A percentile compares a stretch with the other conserved stretches of the same genome.
phyloP scores from a whole-genome alignment of 306 rosid genomes.

The Cucurbita moschata region DNA sequence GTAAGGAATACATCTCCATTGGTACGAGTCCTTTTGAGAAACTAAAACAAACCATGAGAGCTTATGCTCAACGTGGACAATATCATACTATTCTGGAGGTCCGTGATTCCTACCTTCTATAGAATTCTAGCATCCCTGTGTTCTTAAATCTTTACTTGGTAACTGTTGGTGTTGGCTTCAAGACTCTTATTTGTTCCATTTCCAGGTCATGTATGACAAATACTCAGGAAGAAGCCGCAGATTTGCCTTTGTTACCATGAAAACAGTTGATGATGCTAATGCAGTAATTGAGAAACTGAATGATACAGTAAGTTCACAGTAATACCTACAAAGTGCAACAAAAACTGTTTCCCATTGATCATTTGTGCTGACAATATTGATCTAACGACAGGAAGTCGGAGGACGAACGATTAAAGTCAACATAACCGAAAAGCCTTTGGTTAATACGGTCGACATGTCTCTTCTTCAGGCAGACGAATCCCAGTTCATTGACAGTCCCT shows the following conservation, averaged over 20 bases:
- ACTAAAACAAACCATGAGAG: too few species aligned
- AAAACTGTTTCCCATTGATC: neutral
- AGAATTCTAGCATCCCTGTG: neutral
- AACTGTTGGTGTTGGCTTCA: neutral
- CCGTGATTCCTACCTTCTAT: neutral
- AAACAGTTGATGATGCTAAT: slow-evolving; percentile 76
- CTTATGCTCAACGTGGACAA: too few species aligned
- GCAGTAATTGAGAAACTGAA: slow-evolving; percentile 65
- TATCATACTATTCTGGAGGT: too few species aligned
- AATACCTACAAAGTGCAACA: neutral
- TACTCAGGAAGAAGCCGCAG: slow-evolving; percentile 89
- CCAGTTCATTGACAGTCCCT: slow-evolving; percentile 62
- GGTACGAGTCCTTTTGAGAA: too few species aligned
- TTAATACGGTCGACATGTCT: slow-evolving; percentile 21
- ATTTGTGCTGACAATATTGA: neutral
- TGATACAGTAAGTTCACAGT: slow-evolving; percentile 50
- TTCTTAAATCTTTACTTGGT: neutral
- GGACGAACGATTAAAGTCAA: slow-evolving; percentile 78
- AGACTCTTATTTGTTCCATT: slow-evolving; percentile 5
- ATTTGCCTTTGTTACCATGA: slow-evolving; percentile 71
- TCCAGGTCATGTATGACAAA: slow-evolving; percentile 84
- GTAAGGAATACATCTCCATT: too few species aligned
- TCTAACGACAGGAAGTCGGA: slow-evolving; percentile 50
- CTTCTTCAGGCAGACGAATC: slow-evolving; percentile 54
- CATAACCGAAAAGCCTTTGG: slow-evolving; percentile 66